phyloP scores from a whole-genome alignment of 257 asterid species.

The Petunia axillaris region DNA sequence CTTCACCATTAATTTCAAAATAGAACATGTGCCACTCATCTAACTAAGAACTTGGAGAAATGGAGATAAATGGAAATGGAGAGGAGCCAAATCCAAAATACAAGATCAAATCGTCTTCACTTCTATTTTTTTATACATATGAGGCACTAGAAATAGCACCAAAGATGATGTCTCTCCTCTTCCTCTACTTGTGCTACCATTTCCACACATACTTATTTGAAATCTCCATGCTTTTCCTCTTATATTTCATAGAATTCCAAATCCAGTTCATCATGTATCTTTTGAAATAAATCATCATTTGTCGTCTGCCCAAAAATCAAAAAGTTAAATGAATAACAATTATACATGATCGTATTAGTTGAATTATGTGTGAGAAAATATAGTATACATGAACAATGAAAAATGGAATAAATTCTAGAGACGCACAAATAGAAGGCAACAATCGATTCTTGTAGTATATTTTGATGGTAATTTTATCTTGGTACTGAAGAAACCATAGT shows the following conservation, averaged over 20 bases:
- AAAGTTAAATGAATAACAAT: neutral
- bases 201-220: slow-evolving; percentile 93
- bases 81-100: too few species aligned
- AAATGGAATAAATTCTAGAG: neutral
- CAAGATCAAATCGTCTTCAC: too few species aligned
- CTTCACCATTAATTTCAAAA: too few species aligned
- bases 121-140: too few species aligned
- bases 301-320: slow-evolving; percentile 54
- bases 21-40: too few species aligned
- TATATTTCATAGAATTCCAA: slow-evolving; percentile 86
- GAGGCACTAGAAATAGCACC: slow-evolving; percentile 32
- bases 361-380: neutral
- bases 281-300: slow-evolving; percentile 65
- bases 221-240: slow-evolving; percentile 90
- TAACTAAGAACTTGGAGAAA: too few species aligned
- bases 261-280: slow-evolving; percentile 84
- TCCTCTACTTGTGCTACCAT: slow-evolving; percentile 89
- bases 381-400: too few species aligned
- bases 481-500: slow-evolving; percentile 88
- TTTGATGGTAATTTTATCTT: slow-evolving; percentile 83
- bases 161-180: slow-evolving; percentile 84
- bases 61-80: too few species aligned
- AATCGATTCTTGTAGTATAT: slow-evolving; percentile 85
- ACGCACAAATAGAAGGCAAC: slow-evolving; percentile 82
- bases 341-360: neutral